Conservation (phyloP, 495 filamentous ascomycete species). For the Thozetella sp. region DNA sequence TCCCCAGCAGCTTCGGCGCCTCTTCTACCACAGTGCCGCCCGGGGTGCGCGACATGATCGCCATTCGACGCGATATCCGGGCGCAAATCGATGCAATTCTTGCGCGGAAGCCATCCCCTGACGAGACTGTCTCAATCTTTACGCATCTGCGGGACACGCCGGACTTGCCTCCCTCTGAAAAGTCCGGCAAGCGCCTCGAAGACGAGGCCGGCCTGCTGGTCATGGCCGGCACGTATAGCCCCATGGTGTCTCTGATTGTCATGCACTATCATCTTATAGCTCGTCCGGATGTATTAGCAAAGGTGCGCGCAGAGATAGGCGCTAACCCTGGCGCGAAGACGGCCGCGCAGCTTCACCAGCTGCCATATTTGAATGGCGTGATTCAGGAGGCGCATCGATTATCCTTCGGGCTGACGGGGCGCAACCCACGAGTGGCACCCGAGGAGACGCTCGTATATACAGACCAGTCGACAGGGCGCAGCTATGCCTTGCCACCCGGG, state of each 20-base stretch:
- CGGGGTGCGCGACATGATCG: slow-evolving; percentile 14
- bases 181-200: slow-evolving; percentile 11
- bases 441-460: slow-evolving; percentile 12
- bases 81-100: slow-evolving; percentile 7
- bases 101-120: neutral
- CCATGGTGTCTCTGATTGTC: slow-evolving; percentile 14
- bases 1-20: slow-evolving; percentile 9
- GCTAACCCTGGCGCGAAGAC: slow-evolving; percentile 11
- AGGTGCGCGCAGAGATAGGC: slow-evolving; percentile 31
- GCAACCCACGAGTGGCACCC: slow-evolving; percentile 24
- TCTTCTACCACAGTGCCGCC: slow-evolving; percentile 5
- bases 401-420: slow-evolving; percentile 31
- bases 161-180: neutral
- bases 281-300: slow-evolving; percentile 8
- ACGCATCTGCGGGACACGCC: slow-evolving; percentile 6
- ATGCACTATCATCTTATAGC: slow-evolving; percentile 13
- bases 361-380: slow-evolving; percentile 37
- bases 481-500: slow-evolving; percentile 10
- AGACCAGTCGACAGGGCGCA: neutral
- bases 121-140: slow-evolving; percentile 6
- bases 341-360: slow-evolving; percentile 25
- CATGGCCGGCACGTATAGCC: slow-evolving; percentile 18
- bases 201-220: slow-evolving; percentile 10
- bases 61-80: slow-evolving; percentile 12
- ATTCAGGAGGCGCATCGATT: slow-evolving; percentile 37